Conservation (phyloP, 768 basidiomycete species). For the Russula griseocarnosa region DNA sequence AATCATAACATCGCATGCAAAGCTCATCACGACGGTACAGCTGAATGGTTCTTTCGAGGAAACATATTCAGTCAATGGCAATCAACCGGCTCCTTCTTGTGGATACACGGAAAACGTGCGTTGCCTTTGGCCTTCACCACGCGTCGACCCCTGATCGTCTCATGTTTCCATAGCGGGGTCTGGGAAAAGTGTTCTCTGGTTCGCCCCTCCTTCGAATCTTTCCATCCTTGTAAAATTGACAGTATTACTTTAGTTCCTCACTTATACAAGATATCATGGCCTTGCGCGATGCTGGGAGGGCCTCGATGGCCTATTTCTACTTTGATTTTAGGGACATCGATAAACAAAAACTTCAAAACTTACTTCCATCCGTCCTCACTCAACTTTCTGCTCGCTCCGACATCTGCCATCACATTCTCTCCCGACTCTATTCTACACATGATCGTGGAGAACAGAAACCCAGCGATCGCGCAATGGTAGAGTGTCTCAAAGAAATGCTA, state of each 20-base stretch:
- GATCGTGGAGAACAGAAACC: neutral
- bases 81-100: neutral
- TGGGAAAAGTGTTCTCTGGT: neutral
- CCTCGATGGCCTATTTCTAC: neutral
- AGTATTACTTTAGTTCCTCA: neutral
- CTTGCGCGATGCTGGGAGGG: neutral
- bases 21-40: neutral
- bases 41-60: constrained; percentile 3
- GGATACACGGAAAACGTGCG: constrained; percentile 3
- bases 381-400: neutral
- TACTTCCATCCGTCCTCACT: neutral
- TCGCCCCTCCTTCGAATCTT: neutral
- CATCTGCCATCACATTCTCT: neutral
- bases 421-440: neutral
- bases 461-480: neutral
- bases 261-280: neutral
- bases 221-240: neutral
- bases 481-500: neutral
- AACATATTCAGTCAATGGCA: neutral
- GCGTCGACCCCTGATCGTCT: neutral
- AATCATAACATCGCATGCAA: constrained; percentile 2
- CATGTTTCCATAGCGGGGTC: neutral
- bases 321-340: neutral
- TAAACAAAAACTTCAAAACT: neutral
- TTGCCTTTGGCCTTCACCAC: neutral